A percentile compares a stretch with the other conserved stretches of the same genome.
Conservation (phyloP, 192 early-diverging fungal species). For the Thamnidium elegans region DNA sequence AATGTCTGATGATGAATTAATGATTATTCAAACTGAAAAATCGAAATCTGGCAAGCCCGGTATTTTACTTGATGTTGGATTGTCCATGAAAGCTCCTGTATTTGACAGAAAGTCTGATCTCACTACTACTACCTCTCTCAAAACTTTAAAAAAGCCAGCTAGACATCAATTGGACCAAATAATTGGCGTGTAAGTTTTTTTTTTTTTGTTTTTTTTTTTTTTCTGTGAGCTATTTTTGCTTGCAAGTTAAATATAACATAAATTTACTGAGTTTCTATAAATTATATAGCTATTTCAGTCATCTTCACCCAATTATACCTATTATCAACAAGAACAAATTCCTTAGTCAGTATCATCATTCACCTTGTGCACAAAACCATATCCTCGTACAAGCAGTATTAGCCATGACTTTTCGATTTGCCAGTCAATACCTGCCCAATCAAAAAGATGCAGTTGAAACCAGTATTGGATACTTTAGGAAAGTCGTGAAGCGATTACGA, state of each 20-base stretch:
- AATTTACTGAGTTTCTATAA: no score
- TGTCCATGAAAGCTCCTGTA: constrained; percentile 20
- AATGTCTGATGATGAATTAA: constrained; percentile 27
- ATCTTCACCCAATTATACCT: constrained; percentile 26
- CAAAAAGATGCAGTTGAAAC: background rate
- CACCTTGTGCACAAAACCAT: background rate
- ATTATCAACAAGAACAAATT: constrained; percentile 31
- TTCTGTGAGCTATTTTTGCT: background rate
- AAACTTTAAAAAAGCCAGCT: constrained; percentile 1
- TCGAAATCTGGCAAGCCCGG: constrained; percentile 10
- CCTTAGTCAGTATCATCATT: constrained; percentile 11
- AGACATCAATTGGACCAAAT: constrained; percentile 6
- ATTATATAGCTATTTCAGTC: constrained; percentile 26
- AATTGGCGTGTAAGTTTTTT: constrained; percentile 6
- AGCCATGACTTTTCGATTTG: constrained; percentile 24
- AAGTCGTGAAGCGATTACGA: constrained; percentile 21
- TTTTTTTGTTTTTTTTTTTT: background rate
- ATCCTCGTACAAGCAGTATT: background rate
- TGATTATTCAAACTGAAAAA: constrained; percentile 26
- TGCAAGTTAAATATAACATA: no score
- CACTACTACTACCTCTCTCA: background rate
- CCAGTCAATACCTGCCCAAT: constrained; percentile 1
- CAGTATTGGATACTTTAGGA: constrained; percentile 14
- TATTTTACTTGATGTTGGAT: constrained; percentile 21
- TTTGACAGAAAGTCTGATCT: no score